Base-by-base conservation (phyloP, 202 grass and related monocot genomes). In the Dendrocalamus latiflorus region DNA sequence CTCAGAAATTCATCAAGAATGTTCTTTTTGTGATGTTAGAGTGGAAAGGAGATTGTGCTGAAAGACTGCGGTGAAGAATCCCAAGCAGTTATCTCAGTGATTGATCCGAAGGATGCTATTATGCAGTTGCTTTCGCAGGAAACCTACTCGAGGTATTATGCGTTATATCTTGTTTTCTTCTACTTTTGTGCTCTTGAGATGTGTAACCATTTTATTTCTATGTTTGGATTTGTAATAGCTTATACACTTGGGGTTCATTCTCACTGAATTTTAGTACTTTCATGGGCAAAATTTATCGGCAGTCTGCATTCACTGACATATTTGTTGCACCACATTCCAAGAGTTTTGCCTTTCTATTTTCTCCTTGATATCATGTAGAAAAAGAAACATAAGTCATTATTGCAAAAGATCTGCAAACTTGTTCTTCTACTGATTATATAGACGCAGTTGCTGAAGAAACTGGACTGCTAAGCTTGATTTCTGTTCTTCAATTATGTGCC, bases 91-190 rank as follows among this genome's bases (percentile, higher is more conserved):
- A 54, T 81, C 62, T 86, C 83, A 50, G 62, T 79, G 73, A 86
- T 86, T n/a, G 68, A 89, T 30, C 89, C 90, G 0, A 95, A 92
- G 77, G 56, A 90, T 79, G 70, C 76, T 66, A 88, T 90, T 50
- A 75, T 84, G 49, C 75, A 92, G 41, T 83, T 95, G 55, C 85
- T 95, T 74, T 79, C 79, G 76, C 68, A 88, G 26, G 90, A 95
- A 75, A 92, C 83, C n/a, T 95, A 79, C 57, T 88, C 85, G 65
- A 48, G 93, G 93, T 95, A 92, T 54, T 55, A 47, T 69, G 39
- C 17, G 15, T 22, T 80, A 28, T 33, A 58, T 59, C 10, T 33
- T 25, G 34, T 42, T 53, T 63, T 49, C 33, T 49, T 83, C n/a
- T n/a, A n/a, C 21, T 60, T 6, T 44, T n/a, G n/a, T 53, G 16